Conservation (phyloP, 2,329 filamentous ascomycete species). For the Aspergillus pseudoviridinutans region DNA sequence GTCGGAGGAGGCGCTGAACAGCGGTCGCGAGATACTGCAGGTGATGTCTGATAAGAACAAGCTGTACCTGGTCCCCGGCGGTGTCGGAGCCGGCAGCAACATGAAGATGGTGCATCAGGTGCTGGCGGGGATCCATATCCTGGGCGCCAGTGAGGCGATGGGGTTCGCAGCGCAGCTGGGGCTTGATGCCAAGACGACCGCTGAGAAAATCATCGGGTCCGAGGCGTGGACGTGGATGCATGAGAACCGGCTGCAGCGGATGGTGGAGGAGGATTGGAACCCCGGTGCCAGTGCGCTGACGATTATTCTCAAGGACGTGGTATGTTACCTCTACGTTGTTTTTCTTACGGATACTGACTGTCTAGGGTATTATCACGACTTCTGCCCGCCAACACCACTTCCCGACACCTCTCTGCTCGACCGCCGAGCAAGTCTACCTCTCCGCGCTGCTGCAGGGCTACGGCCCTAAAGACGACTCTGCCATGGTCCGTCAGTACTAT, state of each 20-base stretch:
- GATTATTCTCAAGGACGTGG: slow-evolving; percentile 58
- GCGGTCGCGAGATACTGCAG: slow-evolving; percentile 56
- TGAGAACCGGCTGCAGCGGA: slow-evolving; percentile 55
- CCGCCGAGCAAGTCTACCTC: slow-evolving; percentile 64
- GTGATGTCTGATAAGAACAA: slow-evolving; percentile 58
- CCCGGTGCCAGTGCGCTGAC: slow-evolving; percentile 57
- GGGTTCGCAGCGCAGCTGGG: slow-evolving; percentile 57
- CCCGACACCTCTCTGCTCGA: slow-evolving; percentile 57
- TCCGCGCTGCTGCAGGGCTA: slow-evolving; percentile 57
- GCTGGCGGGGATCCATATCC: slow-evolving; percentile 60
- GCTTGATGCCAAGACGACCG: slow-evolving; percentile 45
- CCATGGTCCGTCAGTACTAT: slow-evolving; percentile 53
- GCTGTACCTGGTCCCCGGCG: slow-evolving; percentile 59
- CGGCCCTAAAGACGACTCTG: slow-evolving; percentile 52
- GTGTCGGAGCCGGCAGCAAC: slow-evolving; percentile 57
- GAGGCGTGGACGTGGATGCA: slow-evolving; percentile 60
- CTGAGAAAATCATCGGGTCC: slow-evolving; percentile 44
- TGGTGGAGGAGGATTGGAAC: slow-evolving; percentile 50
- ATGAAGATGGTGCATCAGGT: slow-evolving; percentile 65
- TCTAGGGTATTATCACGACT: slow-evolving; percentile 61
- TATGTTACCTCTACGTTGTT: slow-evolving; percentile 15
- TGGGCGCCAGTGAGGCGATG: slow-evolving; percentile 57
- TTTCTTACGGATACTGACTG: neutral
- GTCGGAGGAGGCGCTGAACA: slow-evolving; percentile 53
- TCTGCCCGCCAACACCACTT: slow-evolving; percentile 57